Conservation (phyloP, 75 land plant genomes). For the Pinus albicaulis region DNA sequence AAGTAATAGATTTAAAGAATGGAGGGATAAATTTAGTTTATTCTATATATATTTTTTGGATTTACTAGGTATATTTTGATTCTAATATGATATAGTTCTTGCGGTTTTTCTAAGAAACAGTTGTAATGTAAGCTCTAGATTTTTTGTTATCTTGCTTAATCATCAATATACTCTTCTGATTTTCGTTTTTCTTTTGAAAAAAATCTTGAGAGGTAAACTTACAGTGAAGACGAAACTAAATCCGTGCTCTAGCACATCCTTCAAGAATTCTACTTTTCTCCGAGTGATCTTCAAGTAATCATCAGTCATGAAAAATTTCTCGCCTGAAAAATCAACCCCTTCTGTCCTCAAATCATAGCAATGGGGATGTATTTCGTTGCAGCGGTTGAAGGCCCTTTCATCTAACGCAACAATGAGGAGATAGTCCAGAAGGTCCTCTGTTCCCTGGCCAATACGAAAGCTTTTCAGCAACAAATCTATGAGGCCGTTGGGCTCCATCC, state of each 20-base stretch:
- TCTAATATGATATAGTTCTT: too few relatives aligned
- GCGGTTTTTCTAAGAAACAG: too few relatives aligned
- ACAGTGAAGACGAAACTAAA: constrained; percentile 25
- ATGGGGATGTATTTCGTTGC: constrained; percentile 21
- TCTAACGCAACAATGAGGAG: constrained; percentile 50
- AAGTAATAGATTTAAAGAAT: too few relatives aligned
- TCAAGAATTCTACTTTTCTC: constrained; percentile 72
- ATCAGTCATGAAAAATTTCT: constrained; percentile 42
- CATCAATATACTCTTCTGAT: neutral
- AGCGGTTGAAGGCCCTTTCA: constrained; percentile 29
- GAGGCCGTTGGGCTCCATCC: constrained; percentile 42
- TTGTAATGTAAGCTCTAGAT: too few relatives aligned
- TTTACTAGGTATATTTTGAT: too few relatives aligned
- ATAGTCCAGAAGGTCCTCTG: constrained; percentile 26
- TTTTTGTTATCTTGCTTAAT: too few relatives aligned
- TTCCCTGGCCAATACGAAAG: constrained; percentile 25
- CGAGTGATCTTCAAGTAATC: constrained; percentile 88
- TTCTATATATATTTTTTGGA: too few relatives aligned
- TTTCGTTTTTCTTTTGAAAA: too few relatives aligned
- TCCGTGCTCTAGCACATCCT: constrained; percentile 60
- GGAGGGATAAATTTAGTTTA: too few relatives aligned
- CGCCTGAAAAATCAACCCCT: constrained; percentile 41
- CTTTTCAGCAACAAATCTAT: constrained; percentile 63
- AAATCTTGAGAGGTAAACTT: too few relatives aligned
- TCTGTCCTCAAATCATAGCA: constrained; percentile 25